Evolutionary conservation across 1,139 yeast species (phyloP).

Genomic region (Hansenula lynferdii): DNA sequence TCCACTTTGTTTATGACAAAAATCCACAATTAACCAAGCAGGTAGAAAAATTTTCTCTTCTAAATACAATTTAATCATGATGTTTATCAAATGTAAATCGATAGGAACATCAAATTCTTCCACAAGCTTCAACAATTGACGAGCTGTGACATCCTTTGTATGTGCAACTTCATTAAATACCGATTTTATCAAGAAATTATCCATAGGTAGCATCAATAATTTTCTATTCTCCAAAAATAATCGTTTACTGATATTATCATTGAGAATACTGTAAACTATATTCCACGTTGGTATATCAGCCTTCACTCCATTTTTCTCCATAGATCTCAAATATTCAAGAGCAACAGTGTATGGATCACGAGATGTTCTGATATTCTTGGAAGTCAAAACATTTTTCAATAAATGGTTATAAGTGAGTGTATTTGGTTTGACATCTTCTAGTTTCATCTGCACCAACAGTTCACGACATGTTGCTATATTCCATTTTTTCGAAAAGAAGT

Average conservation of each 20-base stretch:
- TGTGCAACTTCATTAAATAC: slow-evolving; percentile 10
- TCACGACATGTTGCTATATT: slow-evolving; percentile 39
- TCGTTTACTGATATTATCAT: slow-evolving; percentile 25
- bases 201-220: slow-evolving; percentile 22
- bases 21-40: slow-evolving; percentile 24
- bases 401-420: slow-evolving; percentile 40
- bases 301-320: slow-evolving; percentile 25
- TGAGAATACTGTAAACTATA: slow-evolving; percentile 24
- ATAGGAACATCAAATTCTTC: slow-evolving; percentile 22
- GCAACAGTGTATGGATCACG: slow-evolving; percentile 27
- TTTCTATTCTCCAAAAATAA: slow-evolving; percentile 24
- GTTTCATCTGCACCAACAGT: slow-evolving; percentile 33
- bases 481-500: slow-evolving; percentile 31
- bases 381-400: slow-evolving; percentile 23
- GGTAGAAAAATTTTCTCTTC: slow-evolving; percentile 21
- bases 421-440: slow-evolving; percentile 31
- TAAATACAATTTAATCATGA: slow-evolving; percentile 22
- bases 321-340: slow-evolving; percentile 28
- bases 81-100: slow-evolving; percentile 18
- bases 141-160: slow-evolving; percentile 5
- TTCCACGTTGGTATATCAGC: slow-evolving; percentile 39
- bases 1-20: slow-evolving; percentile 11
- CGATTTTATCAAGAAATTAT: slow-evolving; percentile 8
- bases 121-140: slow-evolving; percentile 15
- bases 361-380: slow-evolving; percentile 24